Evolutionary conservation across 306 rosid genomes (phyloP), one percentile per base, ranked within the genome.

Genomic region (Vicia sativa): DNA sequence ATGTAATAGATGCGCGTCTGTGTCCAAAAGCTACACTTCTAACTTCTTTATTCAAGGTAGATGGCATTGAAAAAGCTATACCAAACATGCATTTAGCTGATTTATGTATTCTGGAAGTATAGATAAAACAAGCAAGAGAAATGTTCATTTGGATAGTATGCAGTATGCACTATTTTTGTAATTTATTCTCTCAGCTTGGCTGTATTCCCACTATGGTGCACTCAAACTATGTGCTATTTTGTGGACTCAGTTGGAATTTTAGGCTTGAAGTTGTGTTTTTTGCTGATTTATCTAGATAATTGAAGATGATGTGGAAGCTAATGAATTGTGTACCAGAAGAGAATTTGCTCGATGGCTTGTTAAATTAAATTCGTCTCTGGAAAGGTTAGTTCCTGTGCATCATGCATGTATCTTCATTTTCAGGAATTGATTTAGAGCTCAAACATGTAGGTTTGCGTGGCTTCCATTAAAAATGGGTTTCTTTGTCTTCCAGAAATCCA

Each of bases 341-440:
- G 96, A 89, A 74, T 92, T 83, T 84, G 92, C 91, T 6, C 86
- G 92, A 83, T 89, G 98, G 98, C 85, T 89, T 38, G 82, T 89
- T 86, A 84, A 50, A 61, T 59, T 81, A 76, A 86, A 82, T 81
- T 79, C 86, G 1, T 71, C 78, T 62, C 65, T 89, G 62, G 98
- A 92, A 81, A 90, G 96, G 98, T 92, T 56, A 78, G 66, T 63
- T 59, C 19, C 65, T 61, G 64, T 72, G 21, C 29, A 49, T 62
- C 11, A 28, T 62, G 56, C 58, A 62, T 21, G 19, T 41, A 37
- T 34, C 19, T 67, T 62, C 38, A 21, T 31, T 44, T 45, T 67
- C 65, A 11, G 31, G 39, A 68, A 62, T 54, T 65, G 19, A 39
- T 73, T 63, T 63, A 42, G 50, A 55, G 50, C 55, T 63, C 21